Conservation (phyloP, 2,329 filamentous ascomycete species). For the Pseudopyrenochaeta lycopersici region DNA sequence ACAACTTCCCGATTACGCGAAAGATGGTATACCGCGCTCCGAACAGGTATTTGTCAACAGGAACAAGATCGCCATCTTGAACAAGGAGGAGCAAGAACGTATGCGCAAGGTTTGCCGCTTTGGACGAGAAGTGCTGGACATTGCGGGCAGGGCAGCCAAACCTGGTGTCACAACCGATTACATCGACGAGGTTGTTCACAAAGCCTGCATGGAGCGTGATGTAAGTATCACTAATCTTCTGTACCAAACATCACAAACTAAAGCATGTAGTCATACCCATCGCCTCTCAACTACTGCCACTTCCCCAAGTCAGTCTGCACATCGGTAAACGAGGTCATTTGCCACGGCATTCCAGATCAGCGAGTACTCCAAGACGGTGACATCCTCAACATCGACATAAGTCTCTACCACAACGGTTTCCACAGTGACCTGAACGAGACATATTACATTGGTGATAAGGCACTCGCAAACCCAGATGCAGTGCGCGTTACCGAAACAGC, state of each 20-base stretch:
- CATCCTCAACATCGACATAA: conserved; percentile 96
- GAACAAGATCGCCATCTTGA: conserved; percentile 84
- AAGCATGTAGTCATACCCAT: conserved; percentile 82
- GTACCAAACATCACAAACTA: conserved; percentile 11
- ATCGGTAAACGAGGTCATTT: conserved; percentile 96
- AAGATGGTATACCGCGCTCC: conserved; percentile 77
- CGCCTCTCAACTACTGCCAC: conserved; percentile 91
- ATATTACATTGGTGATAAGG: conserved; percentile 94
- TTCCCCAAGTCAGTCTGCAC: conserved; percentile 99
- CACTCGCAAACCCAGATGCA: conserved; percentile 81
- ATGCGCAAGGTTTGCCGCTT: conserved; percentile 94
- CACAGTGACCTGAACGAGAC: conserved; percentile 98
- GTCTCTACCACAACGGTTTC: conserved; percentile 92
- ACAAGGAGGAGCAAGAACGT: conserved; percentile 79
- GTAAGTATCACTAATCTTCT: conserved; percentile 62
- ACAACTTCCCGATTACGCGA: conserved; percentile 84
- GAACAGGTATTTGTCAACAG: conserved; percentile 72
- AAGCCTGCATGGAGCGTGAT: conserved; percentile 90
- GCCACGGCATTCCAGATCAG: conserved; percentile 96
- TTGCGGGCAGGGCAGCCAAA: conserved; percentile 81
- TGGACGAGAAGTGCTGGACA: conserved; percentile 90
- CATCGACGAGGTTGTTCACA: conserved; percentile 93
- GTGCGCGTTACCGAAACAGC: conserved; percentile 92
- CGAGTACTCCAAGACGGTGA: conserved; percentile 88
- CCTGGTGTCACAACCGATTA: conserved; percentile 97